Evolutionary conservation across 495 filamentous ascomycete species (phyloP), one percentile per base, ranked within the genome.

Genomic region (Hyaloscypha finlandica): DNA sequence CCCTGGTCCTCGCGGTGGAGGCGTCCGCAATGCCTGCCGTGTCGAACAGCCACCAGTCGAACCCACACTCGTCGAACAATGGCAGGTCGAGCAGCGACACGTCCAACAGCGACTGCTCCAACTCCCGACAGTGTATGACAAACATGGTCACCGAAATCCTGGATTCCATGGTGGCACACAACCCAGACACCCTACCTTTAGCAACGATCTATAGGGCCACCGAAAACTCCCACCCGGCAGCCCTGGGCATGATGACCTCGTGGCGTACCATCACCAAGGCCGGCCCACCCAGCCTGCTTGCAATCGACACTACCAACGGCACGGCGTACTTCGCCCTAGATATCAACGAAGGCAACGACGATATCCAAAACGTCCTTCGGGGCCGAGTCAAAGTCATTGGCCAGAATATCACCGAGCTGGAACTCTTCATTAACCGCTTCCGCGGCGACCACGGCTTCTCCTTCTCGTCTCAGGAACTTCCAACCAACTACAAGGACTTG

Each of bases 151-250:
- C 63, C n/a, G 61, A 73, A 31, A 68, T 77, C 6, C 57, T 77
- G 14, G 61, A 69, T 59, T 66, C 73, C 19, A 63, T 77, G 39
- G 59, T 69, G 35, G 54, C 63, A 31, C 66, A 76, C 57, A 63
- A 74, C 31, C 53, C 63, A n/a, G 66, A 67, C 6, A 73, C 33
- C 9, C 48, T 77, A 29, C 71, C 74, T 6, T 59, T 76, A 33
- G 73, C 76, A 12, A 64, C 61, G 31, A 65, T 63, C n/a, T 62
- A 67, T 14, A 71, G 58, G 1, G 76, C 75, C 53, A 74, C 76
- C 1, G 76, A 77, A 55, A 77, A 77, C 56, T 74, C 74, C 1
- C 76, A 76, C 52, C 74, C 75, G 33, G 51, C 75, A 31, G 70
- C 71, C 4, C 19, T 76, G 0, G 73, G 74, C 59, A 61, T 30